phyloP scores from a whole-genome alignment of 2,329 filamentous ascomycete species.

The Sporothrix humicola region DNA sequence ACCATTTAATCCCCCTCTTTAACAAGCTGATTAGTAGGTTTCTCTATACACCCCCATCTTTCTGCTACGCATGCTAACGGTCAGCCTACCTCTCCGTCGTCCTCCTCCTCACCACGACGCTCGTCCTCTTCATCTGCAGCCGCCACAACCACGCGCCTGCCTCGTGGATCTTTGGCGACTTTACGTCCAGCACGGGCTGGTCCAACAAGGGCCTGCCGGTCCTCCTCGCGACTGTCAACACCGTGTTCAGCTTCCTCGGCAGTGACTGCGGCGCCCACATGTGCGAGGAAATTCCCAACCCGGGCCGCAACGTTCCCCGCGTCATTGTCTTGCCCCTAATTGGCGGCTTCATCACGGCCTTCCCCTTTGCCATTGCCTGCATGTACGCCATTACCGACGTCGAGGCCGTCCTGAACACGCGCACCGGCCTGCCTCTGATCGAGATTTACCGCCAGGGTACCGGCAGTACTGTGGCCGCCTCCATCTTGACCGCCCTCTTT shows the following conservation, averaged over 20 bases:
- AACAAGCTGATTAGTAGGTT: slow-evolving; percentile 31
- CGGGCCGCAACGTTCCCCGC: slow-evolving; percentile 33
- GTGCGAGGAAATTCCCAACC: slow-evolving; percentile 35
- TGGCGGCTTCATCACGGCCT: slow-evolving; percentile 30
- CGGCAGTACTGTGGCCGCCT: slow-evolving; percentile 22
- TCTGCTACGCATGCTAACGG: no score
- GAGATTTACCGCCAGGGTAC: slow-evolving; percentile 36
- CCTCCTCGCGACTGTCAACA: slow-evolving; percentile 32
- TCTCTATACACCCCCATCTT: no score
- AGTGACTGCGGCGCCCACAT: slow-evolving; percentile 34
- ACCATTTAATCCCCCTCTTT: slow-evolving; percentile 32
- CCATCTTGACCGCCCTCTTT: slow-evolving; percentile 34
- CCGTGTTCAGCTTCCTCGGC: slow-evolving; percentile 33
- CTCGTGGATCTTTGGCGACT: slow-evolving; percentile 32
- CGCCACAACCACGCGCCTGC: slow-evolving; percentile 27
- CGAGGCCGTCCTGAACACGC: slow-evolving; percentile 27
- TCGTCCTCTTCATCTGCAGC: slow-evolving; percentile 49
- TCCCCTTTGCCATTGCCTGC: slow-evolving; percentile 35
- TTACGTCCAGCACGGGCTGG: slow-evolving; percentile 33
- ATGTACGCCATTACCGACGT: slow-evolving; percentile 35
- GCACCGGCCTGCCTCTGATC: slow-evolving; percentile 35
- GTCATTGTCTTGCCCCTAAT: slow-evolving; percentile 31
- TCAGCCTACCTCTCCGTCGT: slow-evolving; percentile 50
- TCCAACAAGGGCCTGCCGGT: slow-evolving; percentile 31
- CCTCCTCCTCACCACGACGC: slow-evolving; percentile 64